Conservation (phyloP, 768 basidiomycete species). For the Paxillus involutus region DNA sequence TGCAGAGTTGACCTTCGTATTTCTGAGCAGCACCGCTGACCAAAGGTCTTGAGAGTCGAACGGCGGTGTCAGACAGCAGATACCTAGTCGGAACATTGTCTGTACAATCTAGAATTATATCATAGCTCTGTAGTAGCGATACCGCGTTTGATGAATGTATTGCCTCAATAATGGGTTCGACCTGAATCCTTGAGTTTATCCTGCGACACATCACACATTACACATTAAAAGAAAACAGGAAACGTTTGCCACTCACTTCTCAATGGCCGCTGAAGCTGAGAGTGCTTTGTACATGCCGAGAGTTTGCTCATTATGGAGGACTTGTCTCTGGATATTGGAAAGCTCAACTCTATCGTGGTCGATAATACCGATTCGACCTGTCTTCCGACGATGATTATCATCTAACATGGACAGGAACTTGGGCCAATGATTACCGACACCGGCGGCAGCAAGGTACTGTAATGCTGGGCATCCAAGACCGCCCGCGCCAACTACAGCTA, state of each 20-base stretch:
- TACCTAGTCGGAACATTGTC: conserved; percentile 93
- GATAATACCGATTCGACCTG: conserved; percentile 82
- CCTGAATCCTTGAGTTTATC: conserved; percentile 66
- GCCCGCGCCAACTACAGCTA: conserved; percentile 91
- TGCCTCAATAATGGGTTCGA: conserved; percentile 54
- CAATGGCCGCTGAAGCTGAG: conserved; percentile 73
- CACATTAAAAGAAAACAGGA: background rate
- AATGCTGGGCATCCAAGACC: conserved; percentile 95
- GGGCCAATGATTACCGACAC: conserved; percentile 64
- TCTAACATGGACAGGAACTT: background rate
- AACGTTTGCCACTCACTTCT: conserved; percentile 43
- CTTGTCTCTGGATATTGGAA: conserved; percentile 90
- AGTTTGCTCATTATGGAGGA: conserved; percentile 75
- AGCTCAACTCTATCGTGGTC: conserved; percentile 88
- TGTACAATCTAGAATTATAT: conserved; percentile 89
- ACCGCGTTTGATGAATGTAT: conserved; percentile 66
- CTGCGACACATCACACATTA: conserved; percentile 38
- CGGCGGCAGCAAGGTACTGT: conserved; percentile 91
- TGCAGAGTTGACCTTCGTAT: conserved; percentile 78
- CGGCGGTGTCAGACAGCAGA: conserved; percentile 84
- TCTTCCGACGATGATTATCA: conserved; percentile 5
- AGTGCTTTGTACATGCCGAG: conserved; percentile 80
- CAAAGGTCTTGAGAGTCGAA: conserved; percentile 73
- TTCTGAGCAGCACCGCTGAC: conserved; percentile 92
- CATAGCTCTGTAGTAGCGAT: conserved; percentile 58